phyloP scores from a whole-genome alignment of 805 yeast species.

The Peterozyma xylosa region DNA sequence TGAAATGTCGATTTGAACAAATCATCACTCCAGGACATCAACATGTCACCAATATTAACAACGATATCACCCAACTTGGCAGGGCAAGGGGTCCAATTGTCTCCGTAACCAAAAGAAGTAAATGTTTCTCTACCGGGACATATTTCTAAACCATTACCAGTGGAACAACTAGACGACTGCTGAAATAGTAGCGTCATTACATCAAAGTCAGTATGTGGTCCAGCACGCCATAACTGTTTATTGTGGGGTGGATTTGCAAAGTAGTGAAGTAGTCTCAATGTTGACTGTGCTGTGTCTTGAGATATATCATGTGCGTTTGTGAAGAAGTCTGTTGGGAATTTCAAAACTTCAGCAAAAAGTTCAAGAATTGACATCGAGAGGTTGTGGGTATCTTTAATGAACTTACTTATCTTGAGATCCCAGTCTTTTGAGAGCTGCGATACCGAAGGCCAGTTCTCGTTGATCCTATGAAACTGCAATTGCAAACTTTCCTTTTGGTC shows the following conservation, averaged over 20 bases:
- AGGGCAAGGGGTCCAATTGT: slow-evolving; percentile 26
- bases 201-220: slow-evolving; percentile 30
- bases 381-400: slow-evolving; percentile 17
- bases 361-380: slow-evolving; percentile 19
- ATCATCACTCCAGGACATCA: slow-evolving; percentile 31
- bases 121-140: slow-evolving; percentile 29
- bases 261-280: slow-evolving; percentile 25
- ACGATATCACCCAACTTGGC: slow-evolving; percentile 26
- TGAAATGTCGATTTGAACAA: slow-evolving; percentile 25
- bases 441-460: slow-evolving; percentile 23
- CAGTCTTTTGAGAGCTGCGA: slow-evolving; percentile 23
- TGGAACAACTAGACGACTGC: slow-evolving; percentile 10
- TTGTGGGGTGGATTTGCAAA: slow-evolving; percentile 19
- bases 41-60: slow-evolving; percentile 29
- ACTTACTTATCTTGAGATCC: slow-evolving; percentile 15
- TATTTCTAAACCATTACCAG: slow-evolving; percentile 27
- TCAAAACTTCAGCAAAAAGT: slow-evolving; percentile 23
- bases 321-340: slow-evolving; percentile 20
- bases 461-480: slow-evolving; percentile 21
- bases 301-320: slow-evolving; percentile 20
- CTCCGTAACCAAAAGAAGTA: slow-evolving; percentile 25
- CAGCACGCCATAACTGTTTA: slow-evolving; percentile 25
- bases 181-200: slow-evolving; percentile 26
- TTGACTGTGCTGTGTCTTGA: slow-evolving; percentile 22
- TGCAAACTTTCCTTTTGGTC: slow-evolving; percentile 26